Evolutionary conservation across 2,329 filamentous ascomycete species (phyloP).

Genomic region (Pseudopyricularia javanii): DNA sequence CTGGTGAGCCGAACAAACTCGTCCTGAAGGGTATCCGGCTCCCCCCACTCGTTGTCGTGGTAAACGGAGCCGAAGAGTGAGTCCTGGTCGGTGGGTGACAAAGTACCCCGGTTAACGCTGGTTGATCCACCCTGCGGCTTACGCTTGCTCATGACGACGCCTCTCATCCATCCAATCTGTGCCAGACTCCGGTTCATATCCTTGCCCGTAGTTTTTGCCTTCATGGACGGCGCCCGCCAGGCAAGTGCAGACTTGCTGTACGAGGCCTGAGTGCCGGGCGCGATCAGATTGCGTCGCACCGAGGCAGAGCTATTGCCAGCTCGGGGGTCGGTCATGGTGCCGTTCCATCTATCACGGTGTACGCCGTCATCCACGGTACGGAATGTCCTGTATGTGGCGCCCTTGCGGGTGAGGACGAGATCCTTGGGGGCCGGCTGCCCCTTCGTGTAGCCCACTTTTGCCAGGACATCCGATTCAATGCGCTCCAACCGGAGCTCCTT

Average conservation of each 20-base stretch:
- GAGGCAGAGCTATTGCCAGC: constrained; percentile 28
- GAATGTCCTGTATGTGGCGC: constrained; percentile 76
- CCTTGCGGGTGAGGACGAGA: constrained; percentile 66
- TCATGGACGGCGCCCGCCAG: constrained; percentile 49
- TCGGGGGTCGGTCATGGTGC: constrained; percentile 50
- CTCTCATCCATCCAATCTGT: constrained; percentile 59
- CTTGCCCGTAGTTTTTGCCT: constrained; percentile 33
- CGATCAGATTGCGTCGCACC: constrained; percentile 21
- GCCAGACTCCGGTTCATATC: constrained; percentile 34
- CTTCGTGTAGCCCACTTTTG: constrained; percentile 60
- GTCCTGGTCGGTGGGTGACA: neutral
- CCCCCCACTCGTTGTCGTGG: constrained; percentile 44
- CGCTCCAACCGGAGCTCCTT: constrained; percentile 70
- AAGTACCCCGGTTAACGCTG: neutral
- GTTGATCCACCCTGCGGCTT: constrained; percentile 17
- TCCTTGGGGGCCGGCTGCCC: constrained; percentile 52
- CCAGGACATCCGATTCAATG: constrained; percentile 51
- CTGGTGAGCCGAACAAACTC: constrained; percentile 51
- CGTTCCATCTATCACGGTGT: constrained; percentile 43
- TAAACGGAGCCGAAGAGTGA: constrained; percentile 37
- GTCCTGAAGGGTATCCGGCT: constrained; percentile 50
- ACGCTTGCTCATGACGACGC: constrained; percentile 50
- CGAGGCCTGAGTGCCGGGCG: constrained; percentile 27
- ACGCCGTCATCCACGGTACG: constrained; percentile 53
- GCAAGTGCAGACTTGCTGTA: constrained; percentile 20